These are phyloP conservation scores for Aspergillus diversus DNA, from an alignment of 495 filamentous ascomycete species.

Conservation along the genomic window DNA sequence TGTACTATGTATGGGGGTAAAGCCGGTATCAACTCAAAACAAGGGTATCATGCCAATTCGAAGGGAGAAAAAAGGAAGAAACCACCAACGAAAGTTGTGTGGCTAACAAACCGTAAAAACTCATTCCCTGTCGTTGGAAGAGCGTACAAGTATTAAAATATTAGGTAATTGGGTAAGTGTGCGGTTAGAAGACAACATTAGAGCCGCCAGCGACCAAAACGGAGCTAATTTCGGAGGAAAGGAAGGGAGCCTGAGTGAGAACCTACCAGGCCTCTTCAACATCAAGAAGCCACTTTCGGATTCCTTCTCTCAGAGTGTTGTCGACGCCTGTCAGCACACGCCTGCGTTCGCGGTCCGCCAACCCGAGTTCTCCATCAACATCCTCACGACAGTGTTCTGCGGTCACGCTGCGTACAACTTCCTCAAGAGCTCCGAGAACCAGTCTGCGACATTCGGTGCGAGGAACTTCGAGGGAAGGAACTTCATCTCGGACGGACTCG, in stretches of 20 bases:
- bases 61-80: conserved; percentile 13
- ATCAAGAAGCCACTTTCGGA: conserved; percentile 64
- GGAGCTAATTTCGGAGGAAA: background rate
- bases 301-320: conserved; percentile 65
- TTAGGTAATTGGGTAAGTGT: background rate
- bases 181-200: background rate
- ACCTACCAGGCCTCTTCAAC: conserved; percentile 56
- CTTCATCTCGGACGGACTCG: conserved; percentile 30
- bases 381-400: conserved; percentile 56
- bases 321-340: conserved; percentile 47
- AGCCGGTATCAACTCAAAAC: conserved; percentile 24
- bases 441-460: conserved; percentile 63
- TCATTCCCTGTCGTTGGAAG: background rate
- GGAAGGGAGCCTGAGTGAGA: background rate
- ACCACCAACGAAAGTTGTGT: conserved; percentile 9
- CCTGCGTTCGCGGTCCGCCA: conserved; percentile 43
- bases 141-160: conserved; percentile 4
- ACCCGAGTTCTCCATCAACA: conserved; percentile 38
- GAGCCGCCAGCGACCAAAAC: background rate
- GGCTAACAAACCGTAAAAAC: conserved; percentile 13
- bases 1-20: conserved; percentile 17
- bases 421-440: conserved; percentile 65
- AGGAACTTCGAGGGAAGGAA: conserved; percentile 51
- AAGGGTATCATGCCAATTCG: conserved; percentile 30
- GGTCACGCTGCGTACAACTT: conserved; percentile 63